Conservation (phyloP, 495 filamentous ascomycete species). For the Aspergillus mulundensis region DNA sequence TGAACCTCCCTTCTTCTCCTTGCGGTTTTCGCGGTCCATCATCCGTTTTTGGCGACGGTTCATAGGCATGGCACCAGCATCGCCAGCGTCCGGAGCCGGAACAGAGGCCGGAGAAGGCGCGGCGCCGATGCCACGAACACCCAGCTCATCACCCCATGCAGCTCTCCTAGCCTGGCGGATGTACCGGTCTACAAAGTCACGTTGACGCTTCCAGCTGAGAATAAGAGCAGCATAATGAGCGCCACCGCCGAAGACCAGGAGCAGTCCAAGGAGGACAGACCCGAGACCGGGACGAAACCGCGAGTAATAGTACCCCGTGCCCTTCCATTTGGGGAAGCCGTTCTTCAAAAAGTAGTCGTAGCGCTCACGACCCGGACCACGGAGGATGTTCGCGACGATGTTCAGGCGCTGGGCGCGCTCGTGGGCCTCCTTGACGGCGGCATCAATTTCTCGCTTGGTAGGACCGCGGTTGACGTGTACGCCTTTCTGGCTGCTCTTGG, state of each 20-base stretch:
- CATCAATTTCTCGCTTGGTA: constrained; percentile 64
- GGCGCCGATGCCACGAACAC: constrained; percentile 63
- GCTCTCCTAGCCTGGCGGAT: constrained; percentile 82
- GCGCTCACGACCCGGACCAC: constrained; percentile 71
- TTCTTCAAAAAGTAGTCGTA: constrained; percentile 95
- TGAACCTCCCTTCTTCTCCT: constrained; percentile 50
- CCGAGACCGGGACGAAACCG: constrained; percentile 88
- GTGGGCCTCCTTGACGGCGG: constrained; percentile 69
- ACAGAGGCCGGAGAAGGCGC: constrained; percentile 47
- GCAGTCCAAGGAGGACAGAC: constrained; percentile 76
- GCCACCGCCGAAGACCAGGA: constrained; percentile 76
- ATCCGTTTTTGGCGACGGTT: constrained; percentile 85
- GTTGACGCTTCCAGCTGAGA: constrained; percentile 81
- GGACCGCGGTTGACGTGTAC: constrained; percentile 68
- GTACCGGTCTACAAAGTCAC: constrained; percentile 85
- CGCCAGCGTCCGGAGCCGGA: constrained; percentile 36
- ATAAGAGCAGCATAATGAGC: constrained; percentile 81
- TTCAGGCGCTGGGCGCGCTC: constrained; percentile 79
- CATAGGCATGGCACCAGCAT: constrained; percentile 50
- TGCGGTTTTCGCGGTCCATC: constrained; percentile 77
- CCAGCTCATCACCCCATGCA: constrained; percentile 80
- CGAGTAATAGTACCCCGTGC: constrained; percentile 96
- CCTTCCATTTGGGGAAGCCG: constrained; percentile 94
- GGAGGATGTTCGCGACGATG: constrained; percentile 78
- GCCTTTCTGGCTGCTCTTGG: constrained; percentile 53